Conservation (phyloP, 108 stramenopile species). For the Seminavis robusta region DNA sequence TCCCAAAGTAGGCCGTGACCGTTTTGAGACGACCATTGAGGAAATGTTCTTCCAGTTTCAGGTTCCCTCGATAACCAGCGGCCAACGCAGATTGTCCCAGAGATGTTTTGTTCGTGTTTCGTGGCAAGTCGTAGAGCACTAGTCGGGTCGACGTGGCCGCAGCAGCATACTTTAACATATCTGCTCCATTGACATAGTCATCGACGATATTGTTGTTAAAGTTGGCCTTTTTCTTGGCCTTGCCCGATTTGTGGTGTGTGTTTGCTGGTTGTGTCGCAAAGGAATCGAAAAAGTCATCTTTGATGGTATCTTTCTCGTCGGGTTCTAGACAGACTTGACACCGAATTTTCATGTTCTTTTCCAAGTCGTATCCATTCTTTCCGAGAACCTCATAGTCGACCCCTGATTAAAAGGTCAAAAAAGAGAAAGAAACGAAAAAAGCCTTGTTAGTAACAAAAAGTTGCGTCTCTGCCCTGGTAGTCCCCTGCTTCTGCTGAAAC, state of each 20-base stretch:
- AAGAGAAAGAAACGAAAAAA: neutral
- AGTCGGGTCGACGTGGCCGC: slow-evolving; percentile 57
- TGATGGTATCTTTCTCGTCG: slow-evolving; percentile 18
- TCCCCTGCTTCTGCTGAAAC: slow-evolving; percentile 43
- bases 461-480: slow-evolving; percentile 2
- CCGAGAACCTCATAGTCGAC: slow-evolving; percentile 76
- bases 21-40: slow-evolving; percentile 86
- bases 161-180: slow-evolving; percentile 69
- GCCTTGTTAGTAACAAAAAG: neutral
- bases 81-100: slow-evolving; percentile 65
- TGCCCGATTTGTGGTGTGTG: slow-evolving; percentile 11
- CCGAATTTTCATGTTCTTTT: slow-evolving; percentile 79
- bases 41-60: slow-evolving; percentile 83
- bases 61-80: slow-evolving; percentile 81
- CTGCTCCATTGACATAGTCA: slow-evolving; percentile 53
- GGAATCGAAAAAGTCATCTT: slow-evolving; percentile 48
- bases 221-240: slow-evolving; percentile 23
- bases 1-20: slow-evolving; percentile 81
- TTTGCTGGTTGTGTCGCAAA: slow-evolving; percentile 14
- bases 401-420: slow-evolving; percentile 58
- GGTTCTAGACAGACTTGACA: slow-evolving; percentile 33
- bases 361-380: slow-evolving; percentile 81
- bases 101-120: slow-evolving; percentile 70
- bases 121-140: slow-evolving; percentile 75
- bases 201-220: slow-evolving; percentile 36